These are phyloP conservation scores for Fusarium pseudoanthophilum DNA, from an alignment of 2,329 filamentous ascomycete species.

Conservation along the genomic window DNA sequence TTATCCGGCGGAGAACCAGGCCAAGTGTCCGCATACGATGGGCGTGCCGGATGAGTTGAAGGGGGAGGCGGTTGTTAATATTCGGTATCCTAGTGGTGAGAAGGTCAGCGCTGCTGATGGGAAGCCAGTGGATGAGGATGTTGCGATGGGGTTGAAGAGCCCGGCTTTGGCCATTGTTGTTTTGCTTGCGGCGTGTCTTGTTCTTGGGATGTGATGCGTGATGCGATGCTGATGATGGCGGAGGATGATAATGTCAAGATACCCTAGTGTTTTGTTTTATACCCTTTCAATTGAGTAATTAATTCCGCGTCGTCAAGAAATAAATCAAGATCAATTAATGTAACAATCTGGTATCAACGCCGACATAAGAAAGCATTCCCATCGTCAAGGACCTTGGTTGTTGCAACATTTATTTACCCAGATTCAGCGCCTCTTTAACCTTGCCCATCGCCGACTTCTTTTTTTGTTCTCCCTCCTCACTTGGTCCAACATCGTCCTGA, in stretches of 20 bases:
- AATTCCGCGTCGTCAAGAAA: neutral
- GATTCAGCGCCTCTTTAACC: constrained; percentile 43
- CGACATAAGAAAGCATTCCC: neutral
- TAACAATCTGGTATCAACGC: constrained; percentile 26
- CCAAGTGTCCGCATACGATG: constrained; percentile 55
- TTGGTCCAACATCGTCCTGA: constrained; percentile 29
- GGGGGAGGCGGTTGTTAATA: constrained; percentile 57
- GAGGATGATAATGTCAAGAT: constrained; percentile 31
- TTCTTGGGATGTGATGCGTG: constrained; percentile 8
- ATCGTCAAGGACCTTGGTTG: neutral
- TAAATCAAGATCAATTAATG: neutral
- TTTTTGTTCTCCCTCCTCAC: neutral
- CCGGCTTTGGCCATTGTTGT: constrained; percentile 23
- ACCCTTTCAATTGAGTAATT: neutral
- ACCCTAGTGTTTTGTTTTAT: constrained; percentile 31
- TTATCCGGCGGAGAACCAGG: constrained; percentile 57
- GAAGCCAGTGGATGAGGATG: constrained; percentile 18
- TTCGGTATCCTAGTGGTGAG: constrained; percentile 58
- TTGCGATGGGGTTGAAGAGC: neutral
- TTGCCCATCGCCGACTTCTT: constrained; percentile 39
- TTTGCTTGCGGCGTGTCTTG: constrained; percentile 23
- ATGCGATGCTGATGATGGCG: neutral
- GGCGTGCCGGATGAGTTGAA: constrained; percentile 52
- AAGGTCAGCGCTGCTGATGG: constrained; percentile 51
- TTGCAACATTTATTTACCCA: constrained; percentile 35